phyloP scores from a whole-genome alignment of 805 yeast species.

The Grigorovia humatica region DNA sequence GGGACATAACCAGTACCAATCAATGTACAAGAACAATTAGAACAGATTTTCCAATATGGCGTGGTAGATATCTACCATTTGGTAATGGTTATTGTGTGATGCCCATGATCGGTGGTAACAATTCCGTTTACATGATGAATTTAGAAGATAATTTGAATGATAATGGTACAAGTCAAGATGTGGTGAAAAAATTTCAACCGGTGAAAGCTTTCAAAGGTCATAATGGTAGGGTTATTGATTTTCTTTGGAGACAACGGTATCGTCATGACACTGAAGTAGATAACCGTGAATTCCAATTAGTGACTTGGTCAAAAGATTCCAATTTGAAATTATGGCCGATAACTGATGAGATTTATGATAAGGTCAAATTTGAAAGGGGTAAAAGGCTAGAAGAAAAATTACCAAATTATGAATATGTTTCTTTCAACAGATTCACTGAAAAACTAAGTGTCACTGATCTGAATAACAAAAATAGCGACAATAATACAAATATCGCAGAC shows the following conservation, averaged over 20 bases:
- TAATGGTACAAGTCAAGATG: constrained; percentile 1
- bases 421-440: constrained; percentile 34
- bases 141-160: constrained; percentile 10
- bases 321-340: constrained; percentile 79
- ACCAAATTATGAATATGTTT: constrained; percentile 35
- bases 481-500: constrained; percentile 8
- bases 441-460: background rate
- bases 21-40: constrained; percentile 49
- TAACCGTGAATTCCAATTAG: constrained; percentile 79
- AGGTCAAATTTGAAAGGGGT: constrained; percentile 34
- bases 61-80: constrained; percentile 83
- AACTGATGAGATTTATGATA: constrained; percentile 37
- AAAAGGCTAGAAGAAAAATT: constrained; percentile 29
- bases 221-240: constrained; percentile 74
- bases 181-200: constrained; percentile 37
- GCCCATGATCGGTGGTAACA: constrained; percentile 83
- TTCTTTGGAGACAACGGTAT: constrained; percentile 71
- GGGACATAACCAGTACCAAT: constrained; percentile 49
- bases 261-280: constrained; percentile 35
- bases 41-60: constrained; percentile 77
- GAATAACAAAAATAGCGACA: background rate
- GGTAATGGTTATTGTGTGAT: constrained; percentile 81
- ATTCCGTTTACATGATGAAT: constrained; percentile 31
- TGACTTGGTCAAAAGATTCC: constrained; percentile 88
- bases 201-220: constrained; percentile 68